phyloP scores from a whole-genome alignment of 768 basidiomycete genomes.

The Porphyrellus cyaneotinctus region DNA sequence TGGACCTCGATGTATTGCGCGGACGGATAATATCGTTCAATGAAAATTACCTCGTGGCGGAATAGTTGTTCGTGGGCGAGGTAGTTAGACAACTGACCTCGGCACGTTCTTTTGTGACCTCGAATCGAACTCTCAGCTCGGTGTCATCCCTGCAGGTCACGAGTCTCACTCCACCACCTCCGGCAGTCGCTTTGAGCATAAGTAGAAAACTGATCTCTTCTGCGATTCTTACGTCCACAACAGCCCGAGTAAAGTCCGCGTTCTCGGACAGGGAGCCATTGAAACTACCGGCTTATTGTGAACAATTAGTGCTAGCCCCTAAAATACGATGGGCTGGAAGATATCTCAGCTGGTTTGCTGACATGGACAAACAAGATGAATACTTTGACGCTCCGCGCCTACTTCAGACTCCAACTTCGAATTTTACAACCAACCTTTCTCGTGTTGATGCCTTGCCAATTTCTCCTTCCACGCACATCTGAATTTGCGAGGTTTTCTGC shows the following conservation, averaged over 20 bases:
- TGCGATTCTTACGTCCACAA: conserved; percentile 40
- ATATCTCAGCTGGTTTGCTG: too few species aligned
- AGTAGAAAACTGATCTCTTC: conserved; percentile 52
- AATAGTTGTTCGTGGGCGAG: too few species aligned
- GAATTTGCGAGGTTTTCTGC: too few species aligned
- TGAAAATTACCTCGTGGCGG: conserved; percentile 46
- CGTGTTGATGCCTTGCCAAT: too few species aligned
- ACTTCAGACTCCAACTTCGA: too few species aligned
- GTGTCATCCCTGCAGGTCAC: conserved; percentile 44
- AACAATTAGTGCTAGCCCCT: too few species aligned
- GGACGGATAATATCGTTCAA: conserved; percentile 54
- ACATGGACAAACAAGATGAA: too few species aligned
- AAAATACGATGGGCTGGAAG: too few species aligned
- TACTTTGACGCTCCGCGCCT: too few species aligned
- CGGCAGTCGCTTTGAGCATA: conserved; percentile 64
- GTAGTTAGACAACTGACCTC: conserved; percentile 24
- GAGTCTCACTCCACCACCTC: conserved; percentile 69
- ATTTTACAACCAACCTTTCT: too few species aligned
- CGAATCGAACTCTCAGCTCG: conserved; percentile 38
- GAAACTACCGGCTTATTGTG: too few species aligned
- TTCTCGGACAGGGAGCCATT: conserved; percentile 68
- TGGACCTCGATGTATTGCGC: conserved; percentile 67
- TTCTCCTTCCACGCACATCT: too few species aligned
- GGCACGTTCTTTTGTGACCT: conserved; percentile 38
- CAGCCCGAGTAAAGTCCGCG: conserved; percentile 46